phyloP scores from a whole-genome alignment of 2,329 filamentous ascomycete species.

The Phoma sp. region DNA sequence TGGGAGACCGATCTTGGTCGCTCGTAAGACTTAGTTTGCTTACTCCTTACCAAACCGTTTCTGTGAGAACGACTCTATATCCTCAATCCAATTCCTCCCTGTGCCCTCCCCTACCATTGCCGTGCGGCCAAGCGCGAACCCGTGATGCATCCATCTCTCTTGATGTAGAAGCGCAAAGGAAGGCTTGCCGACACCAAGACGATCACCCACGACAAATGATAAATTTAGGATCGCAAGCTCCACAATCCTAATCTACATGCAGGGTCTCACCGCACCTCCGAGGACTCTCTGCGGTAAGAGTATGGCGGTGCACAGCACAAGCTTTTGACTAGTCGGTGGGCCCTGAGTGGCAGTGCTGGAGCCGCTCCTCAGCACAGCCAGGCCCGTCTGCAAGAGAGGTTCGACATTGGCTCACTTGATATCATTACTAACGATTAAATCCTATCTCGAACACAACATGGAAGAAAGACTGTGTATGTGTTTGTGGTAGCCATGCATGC shows the following conservation, averaged over 20 bases:
- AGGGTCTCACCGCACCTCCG: slow-evolving; percentile 11
- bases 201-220: slow-evolving; percentile 1
- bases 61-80: slow-evolving; percentile 40
- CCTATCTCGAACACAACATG: no score
- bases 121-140: no score
- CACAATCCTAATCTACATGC: slow-evolving; percentile 15
- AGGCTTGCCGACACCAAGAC: neutral
- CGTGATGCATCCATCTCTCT: no score
- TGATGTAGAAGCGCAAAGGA: no score
- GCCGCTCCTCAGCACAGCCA: no score
- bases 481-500: no score
- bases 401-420: neutral
- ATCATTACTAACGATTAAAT: neutral
- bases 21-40: slow-evolving; percentile 30
- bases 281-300: no score
- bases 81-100: slow-evolving; percentile 40
- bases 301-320: slow-evolving; percentile 25
- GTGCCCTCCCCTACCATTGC: slow-evolving; percentile 15
- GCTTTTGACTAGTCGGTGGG: slow-evolving; percentile 15
- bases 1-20: slow-evolving; percentile 24
- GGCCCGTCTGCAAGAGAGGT: neutral
- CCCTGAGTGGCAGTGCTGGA: slow-evolving; percentile 14
- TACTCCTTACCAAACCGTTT: slow-evolving; percentile 25
- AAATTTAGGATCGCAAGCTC: slow-evolving; percentile 9
- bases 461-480: no score